Evolutionary conservation across 2,329 filamentous ascomycete species (phyloP), one percentile per base, ranked within the genome.

Genomic region (Sporothrix protearum): DNA sequence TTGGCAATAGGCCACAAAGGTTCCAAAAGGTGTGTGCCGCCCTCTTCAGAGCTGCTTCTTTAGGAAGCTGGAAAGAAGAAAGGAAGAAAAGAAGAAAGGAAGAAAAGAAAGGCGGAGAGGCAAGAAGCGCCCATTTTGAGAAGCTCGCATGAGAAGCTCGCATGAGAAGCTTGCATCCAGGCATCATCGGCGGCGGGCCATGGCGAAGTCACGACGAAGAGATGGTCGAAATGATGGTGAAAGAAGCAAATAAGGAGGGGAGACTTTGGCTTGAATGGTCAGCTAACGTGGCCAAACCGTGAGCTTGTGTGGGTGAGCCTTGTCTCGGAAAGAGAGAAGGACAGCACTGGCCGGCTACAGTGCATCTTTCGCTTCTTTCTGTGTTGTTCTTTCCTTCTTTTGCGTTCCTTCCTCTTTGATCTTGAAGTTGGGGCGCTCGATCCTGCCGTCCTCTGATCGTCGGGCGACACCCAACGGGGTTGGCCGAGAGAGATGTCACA

Each of bases 11-110:
- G 33, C 25, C 57, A 25, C 7, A 10, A 10, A 28, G 22, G 14
- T 22, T 22, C 25, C n/a, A 51, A 39, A 39, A 25, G 33, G 33
- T 25, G 25, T 64, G 61, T 68, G 64, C 14, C 47, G 42, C 8
- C 25, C 36, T n/a, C 36, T 45, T 42, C 51, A 45, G 67, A 69
- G 67, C 51, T 69, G 67, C 67, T 69, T 69, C 33, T 57, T 69
- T 69, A 69, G 67, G 67, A 69, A 69, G 67, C 51, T 69, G 67
- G 45, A 47, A 33, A 33, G 63, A 49, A 63, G 57, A 10, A 63
- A 63, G 28, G 25, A 33, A 30, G 45, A 25, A 28, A 12, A 49
- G 16, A 33, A 47, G 42, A 33, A 49, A 19, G 42, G 63, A 12
- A n/a, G 42, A 39, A 12, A 22, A n/a, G 42, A 12, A n/a, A 19